Evolutionary conservation across 2,329 filamentous ascomycete genomes (phyloP), one percentile per base, ranked within the genome.

Genomic region (Penicillium occitanis): DNA sequence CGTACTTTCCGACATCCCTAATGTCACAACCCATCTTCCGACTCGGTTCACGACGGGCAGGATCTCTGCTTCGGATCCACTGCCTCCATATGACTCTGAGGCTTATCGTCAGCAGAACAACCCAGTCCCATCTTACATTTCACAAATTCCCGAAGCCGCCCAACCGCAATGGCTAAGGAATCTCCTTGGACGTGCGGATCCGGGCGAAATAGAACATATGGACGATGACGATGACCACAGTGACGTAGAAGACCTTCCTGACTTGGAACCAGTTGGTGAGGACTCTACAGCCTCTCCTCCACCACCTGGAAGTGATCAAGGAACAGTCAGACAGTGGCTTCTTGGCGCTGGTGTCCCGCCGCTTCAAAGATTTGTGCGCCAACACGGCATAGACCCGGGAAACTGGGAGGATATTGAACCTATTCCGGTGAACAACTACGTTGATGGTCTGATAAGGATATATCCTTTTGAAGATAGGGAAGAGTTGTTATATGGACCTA

Each of bases 61-160:
- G 57, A 88, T 89, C 2, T 93, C 90, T 68, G 87, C 91, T 19
- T 95, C 92, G 25, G 93, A 97, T 73, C 92, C 92, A 1, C 80
- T 97, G 14, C 92, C 93, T 22, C 93, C 93, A 1, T 77, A 84
- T 0, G 79, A 86, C 64, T 78, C 77, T 1, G 75, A 78, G 55
- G 77, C 76, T 35, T 74, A 72, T 64, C 72, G 72, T 35, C 71
- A 76, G 63, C 77, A 79, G 65, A 72, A 73, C 4, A 71, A 78
- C 50, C 76, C 76, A 35, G 71, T 72, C 0, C 76, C 73, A 14
- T 73, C 73, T 11, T 78, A 75, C 64, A 62, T 74, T 5, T 70
- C 72, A n/a, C 72, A 69, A 33, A 69, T 74, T 13, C 75, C 76
- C n/a, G 74, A 77, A 55, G 68, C 61, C 2, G 74, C 70, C 10